Conservation (phyloP, 2,329 filamentous ascomycete genomes). For the Calycina herbarum region DNA sequence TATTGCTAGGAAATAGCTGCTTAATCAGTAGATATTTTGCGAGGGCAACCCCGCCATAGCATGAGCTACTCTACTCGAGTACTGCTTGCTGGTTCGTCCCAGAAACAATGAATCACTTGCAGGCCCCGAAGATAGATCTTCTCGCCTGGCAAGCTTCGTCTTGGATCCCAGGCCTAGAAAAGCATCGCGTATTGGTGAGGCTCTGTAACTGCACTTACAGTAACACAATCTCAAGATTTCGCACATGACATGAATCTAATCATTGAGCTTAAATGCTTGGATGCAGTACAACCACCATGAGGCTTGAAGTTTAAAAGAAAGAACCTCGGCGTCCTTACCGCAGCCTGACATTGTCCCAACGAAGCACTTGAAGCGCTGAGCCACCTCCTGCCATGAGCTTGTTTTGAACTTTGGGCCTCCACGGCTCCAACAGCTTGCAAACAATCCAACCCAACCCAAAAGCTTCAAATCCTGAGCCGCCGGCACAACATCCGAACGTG, state of each 20-base stretch:
- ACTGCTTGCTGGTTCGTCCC: not conserved
- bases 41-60: not conserved
- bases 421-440: not conserved
- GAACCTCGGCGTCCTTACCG: not conserved
- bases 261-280: not conserved
- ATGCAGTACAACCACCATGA: not conserved
- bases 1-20: not conserved
- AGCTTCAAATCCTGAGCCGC: slow-evolving; percentile 3
- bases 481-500: not conserved
- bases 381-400: slow-evolving; percentile 5
- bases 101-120: not conserved
- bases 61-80: not conserved
- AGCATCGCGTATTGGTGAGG: no score
- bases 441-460: not conserved
- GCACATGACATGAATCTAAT: not conserved
- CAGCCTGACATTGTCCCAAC: slow-evolving; percentile 4
- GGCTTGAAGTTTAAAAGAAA: not conserved
- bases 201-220: not conserved
- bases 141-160: not conserved
- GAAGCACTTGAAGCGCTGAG: slow-evolving; percentile 7
- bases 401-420: not conserved
- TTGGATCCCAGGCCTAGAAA: not conserved
- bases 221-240: not conserved
- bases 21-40: not conserved
- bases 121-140: not conserved